Conservation (phyloP, 1,139 yeast species). For the Lodderomyces beijingensis region DNA sequence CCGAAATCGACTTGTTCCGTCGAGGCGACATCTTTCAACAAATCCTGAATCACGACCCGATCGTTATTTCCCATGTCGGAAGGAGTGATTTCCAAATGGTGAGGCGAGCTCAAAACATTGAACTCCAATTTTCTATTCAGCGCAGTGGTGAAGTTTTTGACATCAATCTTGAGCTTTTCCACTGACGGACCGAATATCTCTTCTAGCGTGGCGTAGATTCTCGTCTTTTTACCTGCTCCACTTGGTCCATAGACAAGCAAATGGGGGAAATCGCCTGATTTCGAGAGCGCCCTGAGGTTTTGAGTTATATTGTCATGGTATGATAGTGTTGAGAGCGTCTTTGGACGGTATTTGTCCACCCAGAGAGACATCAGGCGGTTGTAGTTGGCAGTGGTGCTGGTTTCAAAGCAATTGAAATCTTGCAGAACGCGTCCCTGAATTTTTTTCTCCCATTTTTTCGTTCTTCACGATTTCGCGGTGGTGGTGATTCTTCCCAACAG, state of each 20-base stretch:
- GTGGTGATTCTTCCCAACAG: no score
- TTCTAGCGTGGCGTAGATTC: slow-evolving; percentile 75
- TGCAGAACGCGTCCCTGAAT: no score
- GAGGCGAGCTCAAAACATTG: slow-evolving; percentile 84
- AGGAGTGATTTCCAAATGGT: slow-evolving; percentile 93
- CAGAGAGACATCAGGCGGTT: slow-evolving; percentile 97
- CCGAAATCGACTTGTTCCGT: slow-evolving; percentile 86
- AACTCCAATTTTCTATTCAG: slow-evolving; percentile 76
- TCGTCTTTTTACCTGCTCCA: slow-evolving; percentile 95
- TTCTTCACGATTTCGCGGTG: no score
- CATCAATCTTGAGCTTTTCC: slow-evolving; percentile 82
- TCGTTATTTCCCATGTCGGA: slow-evolving; percentile 96
- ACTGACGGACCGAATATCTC: slow-evolving; percentile 82
- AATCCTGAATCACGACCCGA: slow-evolving; percentile 88
- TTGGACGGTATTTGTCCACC: slow-evolving; percentile 94
- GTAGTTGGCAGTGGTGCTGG: no score
- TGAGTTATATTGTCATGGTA: slow-evolving; percentile 65
- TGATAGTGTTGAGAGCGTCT: slow-evolving; percentile 54
- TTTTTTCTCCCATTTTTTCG: no score
- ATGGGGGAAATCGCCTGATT: slow-evolving; percentile 90
- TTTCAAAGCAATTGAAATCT: no score
- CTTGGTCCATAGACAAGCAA: slow-evolving; percentile 89
- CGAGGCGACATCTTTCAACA: slow-evolving; percentile 90
- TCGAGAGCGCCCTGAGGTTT: slow-evolving; percentile 60
- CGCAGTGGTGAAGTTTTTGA: slow-evolving; percentile 74